phyloP scores from a whole-genome alignment of 1,139 yeast species.

The Magnusiomyces tetraspermus region DNA sequence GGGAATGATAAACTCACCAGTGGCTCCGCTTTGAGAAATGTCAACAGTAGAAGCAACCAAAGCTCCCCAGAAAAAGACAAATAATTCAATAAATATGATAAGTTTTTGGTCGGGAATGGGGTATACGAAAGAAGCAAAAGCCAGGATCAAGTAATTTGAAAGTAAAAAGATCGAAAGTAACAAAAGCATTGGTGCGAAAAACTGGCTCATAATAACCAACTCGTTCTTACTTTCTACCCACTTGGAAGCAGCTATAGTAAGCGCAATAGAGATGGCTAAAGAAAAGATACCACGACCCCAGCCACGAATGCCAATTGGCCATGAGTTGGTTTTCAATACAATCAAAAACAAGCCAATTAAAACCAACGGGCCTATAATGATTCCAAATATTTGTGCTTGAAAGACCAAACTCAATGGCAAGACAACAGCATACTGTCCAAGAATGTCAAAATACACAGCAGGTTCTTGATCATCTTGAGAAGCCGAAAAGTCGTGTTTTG shows the following conservation, averaged over 20 bases:
- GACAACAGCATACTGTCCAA: constrained; percentile 48
- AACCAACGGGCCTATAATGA: constrained; percentile 49
- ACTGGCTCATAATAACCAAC: constrained; percentile 50
- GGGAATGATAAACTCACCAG: constrained; percentile 52
- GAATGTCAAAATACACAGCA: constrained; percentile 54
- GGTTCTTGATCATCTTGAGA: constrained; percentile 25
- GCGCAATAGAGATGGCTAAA: constrained; percentile 36
- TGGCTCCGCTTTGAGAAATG: constrained; percentile 39
- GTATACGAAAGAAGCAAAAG: constrained; percentile 41
- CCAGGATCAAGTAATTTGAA: constrained; percentile 47
- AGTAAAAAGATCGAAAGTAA: constrained; percentile 41
- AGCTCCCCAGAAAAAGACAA: constrained; percentile 47
- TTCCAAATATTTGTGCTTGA: constrained; percentile 40
- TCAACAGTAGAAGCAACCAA: constrained; percentile 44
- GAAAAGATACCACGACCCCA: constrained; percentile 55
- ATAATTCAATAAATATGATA: constrained; percentile 49
- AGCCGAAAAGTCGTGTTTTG: constrained; percentile 33
- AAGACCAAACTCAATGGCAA: constrained; percentile 43
- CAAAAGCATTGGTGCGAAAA: constrained; percentile 41
- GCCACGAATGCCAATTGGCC: constrained; percentile 37
- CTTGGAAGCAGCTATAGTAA: constrained; percentile 34
- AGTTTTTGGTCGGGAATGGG: constrained; percentile 69
- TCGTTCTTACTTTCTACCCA: constrained; percentile 41
- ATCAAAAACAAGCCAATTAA: constrained; percentile 42
- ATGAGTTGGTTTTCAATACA: constrained; percentile 40